A percentile compares a stretch with the other conserved stretches of the same genome.
Evolutionary conservation across 208 protist genomes (phyloP).

Genomic region (Leishmania aethiopica): DNA sequence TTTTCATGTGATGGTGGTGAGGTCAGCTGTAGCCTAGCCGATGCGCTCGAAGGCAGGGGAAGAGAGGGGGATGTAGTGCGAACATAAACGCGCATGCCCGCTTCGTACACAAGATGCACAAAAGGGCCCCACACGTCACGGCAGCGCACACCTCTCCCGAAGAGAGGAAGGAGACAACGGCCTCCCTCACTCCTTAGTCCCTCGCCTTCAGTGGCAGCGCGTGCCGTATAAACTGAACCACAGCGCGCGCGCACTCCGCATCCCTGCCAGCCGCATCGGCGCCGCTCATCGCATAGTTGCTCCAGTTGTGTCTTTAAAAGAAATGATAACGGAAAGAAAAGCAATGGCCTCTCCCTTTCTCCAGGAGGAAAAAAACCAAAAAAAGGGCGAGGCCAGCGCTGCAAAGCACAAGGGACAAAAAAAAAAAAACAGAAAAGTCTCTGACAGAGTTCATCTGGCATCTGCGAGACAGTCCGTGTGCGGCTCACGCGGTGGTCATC

Average conservation of each 20-base stretch:
- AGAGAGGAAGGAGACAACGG: not conserved
- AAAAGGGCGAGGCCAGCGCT: not conserved
- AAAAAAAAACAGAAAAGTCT: conserved; percentile 23
- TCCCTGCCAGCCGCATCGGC: not conserved
- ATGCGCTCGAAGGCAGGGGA: not conserved
- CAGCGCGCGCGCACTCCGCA: not conserved
- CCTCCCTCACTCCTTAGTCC: not conserved
- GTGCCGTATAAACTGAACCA: not conserved
- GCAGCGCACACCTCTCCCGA: not conserved
- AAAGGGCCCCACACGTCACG: not conserved
- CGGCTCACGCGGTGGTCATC: conserved; percentile 36
- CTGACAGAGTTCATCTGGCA: conserved; percentile 23
- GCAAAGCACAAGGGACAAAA: not conserved
- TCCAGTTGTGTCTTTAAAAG: not conserved
- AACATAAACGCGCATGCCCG: not conserved
- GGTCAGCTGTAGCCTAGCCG: not conserved
- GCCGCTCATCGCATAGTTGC: not conserved
- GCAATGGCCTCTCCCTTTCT: not conserved
- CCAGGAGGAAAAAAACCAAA: too few relatives aligned
- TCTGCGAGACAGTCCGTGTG: not conserved
- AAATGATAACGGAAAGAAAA: not conserved
- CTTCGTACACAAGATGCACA: not conserved
- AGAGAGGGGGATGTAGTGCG: not conserved
- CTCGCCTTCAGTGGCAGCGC: not conserved
- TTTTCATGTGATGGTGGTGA: not conserved